Evolutionary conservation across 352 stramenopile genomes (phyloP), one percentile per base, ranked within the genome.

Genomic region (Globisporangium recalcitrans): DNA sequence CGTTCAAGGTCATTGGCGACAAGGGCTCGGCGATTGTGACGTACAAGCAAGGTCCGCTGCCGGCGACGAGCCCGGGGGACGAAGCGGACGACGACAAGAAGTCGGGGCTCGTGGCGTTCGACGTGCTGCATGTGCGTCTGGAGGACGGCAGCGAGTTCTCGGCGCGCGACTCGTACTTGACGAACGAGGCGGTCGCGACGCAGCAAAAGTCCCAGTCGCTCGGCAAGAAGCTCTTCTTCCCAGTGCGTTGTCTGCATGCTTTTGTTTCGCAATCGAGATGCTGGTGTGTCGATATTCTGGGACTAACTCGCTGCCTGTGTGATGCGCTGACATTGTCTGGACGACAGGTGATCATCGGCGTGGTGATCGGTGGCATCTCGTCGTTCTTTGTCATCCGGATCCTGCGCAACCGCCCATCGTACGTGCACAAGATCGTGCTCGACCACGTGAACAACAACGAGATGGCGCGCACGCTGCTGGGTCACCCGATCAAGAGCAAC

Each of bases 351-450:
- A 71, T 90, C 21, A 62, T 70, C 26, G 82, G 82, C 53, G 77
- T 89, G 2, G 32, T 91, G 8, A 77, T 91, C 49, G 82, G 82
- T 19, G 80, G 82, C 26, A 60, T 91, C 16, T 72, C 76, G 22
- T 85, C 80, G 31, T 91, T 90, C 68, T 79, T 89, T 36, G 64
- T 83, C 24, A 88, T 91, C 58, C 82, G 82, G 24, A 88, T 91
- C 57, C 61, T 91, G 40, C 82, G 78, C 60, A 90, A 90, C 63
- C 78, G 80, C 51, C 77, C 82, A 54, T 87, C 84, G 60, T 91
- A 91, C 75, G 80, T 90, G 65, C 82, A 90, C 74, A 91, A 90
- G 48, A 60, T 91, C 31, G 82, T 85, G 52, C 63, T 91, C 24
- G 82, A 90, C 60, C 80, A 85, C 42, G 77, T 88, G 16, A 91